Conservation (phyloP, 352 stramenopile species). For the Phytophthora nicotianae region DNA sequence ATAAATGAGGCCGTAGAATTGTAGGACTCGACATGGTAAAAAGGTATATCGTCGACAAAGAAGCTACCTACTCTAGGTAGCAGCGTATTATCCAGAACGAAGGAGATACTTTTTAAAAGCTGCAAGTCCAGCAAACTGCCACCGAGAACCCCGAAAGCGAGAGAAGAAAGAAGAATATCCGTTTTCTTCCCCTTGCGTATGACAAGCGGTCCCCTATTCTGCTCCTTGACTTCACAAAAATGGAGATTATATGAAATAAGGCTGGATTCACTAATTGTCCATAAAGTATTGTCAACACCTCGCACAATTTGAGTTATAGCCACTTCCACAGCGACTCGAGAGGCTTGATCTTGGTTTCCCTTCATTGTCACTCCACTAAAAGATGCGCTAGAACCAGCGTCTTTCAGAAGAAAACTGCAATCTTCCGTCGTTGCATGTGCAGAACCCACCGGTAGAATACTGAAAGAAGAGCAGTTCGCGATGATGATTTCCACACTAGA, state of each 20-base stretch:
- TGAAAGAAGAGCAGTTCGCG: slow-evolving; percentile 21
- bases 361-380: slow-evolving; percentile 17
- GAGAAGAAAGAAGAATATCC: slow-evolving; percentile 6
- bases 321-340: slow-evolving; percentile 6
- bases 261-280: slow-evolving; percentile 8
- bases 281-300: background rate
- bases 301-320: slow-evolving; percentile 3
- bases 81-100: slow-evolving; percentile 12
- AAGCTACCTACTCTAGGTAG: slow-evolving; percentile 6
- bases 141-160: slow-evolving; percentile 12
- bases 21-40: slow-evolving; percentile 7
- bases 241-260: slow-evolving; percentile 14
- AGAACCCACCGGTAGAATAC: slow-evolving; percentile 6
- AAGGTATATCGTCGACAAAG: background rate
- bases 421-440: slow-evolving; percentile 10
- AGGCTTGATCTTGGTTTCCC: background rate
- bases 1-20: slow-evolving; percentile 21
- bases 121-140: slow-evolving; percentile 5
- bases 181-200: slow-evolving; percentile 10
- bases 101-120: slow-evolving; percentile 8
- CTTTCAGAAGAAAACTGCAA: slow-evolving; percentile 25
- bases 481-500: slow-evolving; percentile 12
- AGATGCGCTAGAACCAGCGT: background rate
- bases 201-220: slow-evolving; percentile 2
- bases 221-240: slow-evolving; percentile 19